These are phyloP conservation scores for Penicillium malachiteum DNA, from an alignment of 495 filamentous ascomycete genomes.

Conservation along the genomic window DNA sequence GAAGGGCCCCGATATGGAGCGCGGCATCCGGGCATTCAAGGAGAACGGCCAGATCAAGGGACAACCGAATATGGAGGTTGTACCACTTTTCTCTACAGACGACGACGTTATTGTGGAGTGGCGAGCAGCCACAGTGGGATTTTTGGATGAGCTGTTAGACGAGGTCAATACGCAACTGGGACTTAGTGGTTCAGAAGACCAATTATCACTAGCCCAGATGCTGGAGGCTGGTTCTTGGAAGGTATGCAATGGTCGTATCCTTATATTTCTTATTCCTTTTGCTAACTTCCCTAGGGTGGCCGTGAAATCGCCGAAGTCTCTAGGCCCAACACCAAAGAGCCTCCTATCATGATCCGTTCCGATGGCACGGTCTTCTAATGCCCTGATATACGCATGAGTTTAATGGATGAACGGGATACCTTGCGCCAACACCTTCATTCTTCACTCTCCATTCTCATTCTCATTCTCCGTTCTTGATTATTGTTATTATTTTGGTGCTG, in stretches of 20 bases:
- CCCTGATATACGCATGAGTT: constrained; percentile 22
- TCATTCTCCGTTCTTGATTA: constrained; percentile 2
- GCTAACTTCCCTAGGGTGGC: constrained; percentile 67
- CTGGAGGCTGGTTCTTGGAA: constrained; percentile 78
- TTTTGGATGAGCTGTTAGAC: constrained; percentile 60
- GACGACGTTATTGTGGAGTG: constrained; percentile 74
- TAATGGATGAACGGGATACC: constrained; percentile 37
- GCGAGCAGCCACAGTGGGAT: constrained; percentile 65
- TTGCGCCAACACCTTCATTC: constrained; percentile 24
- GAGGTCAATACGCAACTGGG: constrained; percentile 64
- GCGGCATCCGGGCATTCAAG: constrained; percentile 68
- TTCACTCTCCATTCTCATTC: constrained; percentile 7
- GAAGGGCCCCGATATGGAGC: constrained; percentile 55
- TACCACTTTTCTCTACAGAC: constrained; percentile 61
- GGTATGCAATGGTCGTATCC: constrained; percentile 45
- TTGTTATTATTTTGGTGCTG: constrained; percentile 18
- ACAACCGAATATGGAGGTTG: constrained; percentile 66
- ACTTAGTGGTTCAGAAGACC: constrained; percentile 46
- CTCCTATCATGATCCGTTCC: constrained; percentile 92
- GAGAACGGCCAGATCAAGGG: constrained; percentile 73
- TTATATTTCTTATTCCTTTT: constrained; percentile 3
- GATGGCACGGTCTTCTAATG: constrained; percentile 93
- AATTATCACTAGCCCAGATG: constrained; percentile 63
- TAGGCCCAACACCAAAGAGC: constrained; percentile 92
- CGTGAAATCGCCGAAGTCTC: constrained; percentile 95